Base-by-base conservation (phyloP, 768 basidiomycete genomes). In the Suillus discolor region DNA sequence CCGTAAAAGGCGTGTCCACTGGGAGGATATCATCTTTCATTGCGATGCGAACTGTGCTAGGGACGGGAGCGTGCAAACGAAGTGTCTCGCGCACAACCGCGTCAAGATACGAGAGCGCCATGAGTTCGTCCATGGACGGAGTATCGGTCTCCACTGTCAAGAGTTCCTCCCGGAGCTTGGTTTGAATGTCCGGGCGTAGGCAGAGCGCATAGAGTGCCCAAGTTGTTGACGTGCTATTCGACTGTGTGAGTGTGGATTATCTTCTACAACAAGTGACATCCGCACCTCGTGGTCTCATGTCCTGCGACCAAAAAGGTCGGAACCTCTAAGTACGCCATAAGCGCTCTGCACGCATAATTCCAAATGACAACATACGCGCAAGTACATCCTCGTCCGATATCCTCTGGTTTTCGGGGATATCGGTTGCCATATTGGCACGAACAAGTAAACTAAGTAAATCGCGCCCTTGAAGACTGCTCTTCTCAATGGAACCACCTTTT, bases 51-150 rank as follows among this genome's bases (percentile, higher is more conserved):
- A 79, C 64, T 0, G 81, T 82, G 18, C 67, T 68, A 0, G 82
- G 75, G 3, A 89, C 82, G 0, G 88, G 87, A 0, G 87, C 62
- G 66, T 90, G 80, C 1, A 88, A 55, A 0, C 89, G 83, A 64
- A 91, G 73, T 0, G 82, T 84, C 75, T 91, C 90, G 9, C 84
- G 82, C 2, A 89, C 80, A 12, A 90, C 83, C 23, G 79, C 79
- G 67, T 92, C 92, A n/a, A 93, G 85, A 70, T 90, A 92, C 0
- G 88, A 83, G 4, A 94, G 79, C 4, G 82, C 78, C 64, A 85
- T 83, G 1, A 93, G 81, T 39, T 88, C 83, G 39, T 93, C 91
- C 87, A 92, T 90, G 4, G 83, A 81, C 3, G 90, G 90, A 1
- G 76, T 84, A 12, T 89, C 85, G 0, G 85, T 87, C 1, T 79